Evolutionary conservation across 176 grass and related monocot genomes (phyloP), one percentile per base, ranked within the genome.

Genomic region (Hyparrhenia diplandra): DNA sequence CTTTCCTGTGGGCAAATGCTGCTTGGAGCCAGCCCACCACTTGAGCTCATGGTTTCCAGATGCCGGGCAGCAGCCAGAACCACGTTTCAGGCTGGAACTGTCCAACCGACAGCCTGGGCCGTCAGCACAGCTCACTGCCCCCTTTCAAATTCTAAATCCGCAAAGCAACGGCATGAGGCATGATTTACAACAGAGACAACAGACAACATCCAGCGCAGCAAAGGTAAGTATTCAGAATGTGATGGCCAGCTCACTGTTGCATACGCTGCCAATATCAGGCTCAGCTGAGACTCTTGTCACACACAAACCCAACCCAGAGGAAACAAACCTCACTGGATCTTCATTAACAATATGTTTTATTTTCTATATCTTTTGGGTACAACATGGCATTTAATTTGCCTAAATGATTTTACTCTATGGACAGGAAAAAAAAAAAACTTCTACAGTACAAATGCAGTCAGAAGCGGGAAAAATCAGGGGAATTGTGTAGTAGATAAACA

Each of bases 281-380:
- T 65, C 82, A n/a, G n/a, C n/a, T n/a, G n/a, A n/a, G n/a, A n/a
- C 55, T 20, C 69, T 37, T 58, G 65, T 57, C 36, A 36, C 6
- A 71, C 8, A 6, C 4, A 77, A 5, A 12, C 27, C 71, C 29
- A 73, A 73, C 17, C 5, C 17, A 72, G 67, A 78, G 29, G 82
- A 63, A 80, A 60, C 31, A 54, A 64, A 63, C 23, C 23, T 46
- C 29, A 71, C 17, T 73, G 67, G 36, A 43, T 79, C 57, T 74
- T 60, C 79, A 61, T 86, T 32, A 69, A 74, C 37, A 67, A 23
- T 35, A 68, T 79, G 51, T 60, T 82, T 86, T 79, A 90, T 86
- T 86, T 79, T 46, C 79, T 86, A 90, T 90, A 83, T 76, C 83
- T 86, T 86, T 29, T 63, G 60, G 83, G 74, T 86, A 86, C 79